Base-by-base conservation (phyloP, 2,329 filamentous ascomycete species). In the Penicillium fuscoglaucum region DNA sequence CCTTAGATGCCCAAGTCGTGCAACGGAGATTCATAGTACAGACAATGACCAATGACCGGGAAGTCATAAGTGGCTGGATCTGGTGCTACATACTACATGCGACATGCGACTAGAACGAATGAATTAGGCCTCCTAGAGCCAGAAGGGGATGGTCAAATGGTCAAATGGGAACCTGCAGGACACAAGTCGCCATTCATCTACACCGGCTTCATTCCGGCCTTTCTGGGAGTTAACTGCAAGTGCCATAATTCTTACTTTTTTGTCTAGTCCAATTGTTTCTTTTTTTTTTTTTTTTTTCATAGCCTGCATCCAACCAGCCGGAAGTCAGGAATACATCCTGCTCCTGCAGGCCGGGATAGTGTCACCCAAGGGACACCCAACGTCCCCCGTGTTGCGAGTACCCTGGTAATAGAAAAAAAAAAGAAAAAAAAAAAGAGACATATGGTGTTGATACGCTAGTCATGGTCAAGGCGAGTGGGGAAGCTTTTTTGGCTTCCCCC, bases 21-120 rank as follows among this genome's bases (percentile, higher is more conserved):
- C 61, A 71, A 74, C 73, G 59, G 61, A 59, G 59, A 66, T 64
- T 60, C 66, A 68, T 62, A 63, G 60, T 65, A 65, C 65, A 66
- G 57, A 60, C 57, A 49, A 47, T 56, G 61, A 59, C 69, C 69
- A 71, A 73, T 72, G 62, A 69, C 21, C 60, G 61, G 59, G 60
- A 53, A 60, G 63, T 37, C 55, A 54, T 33, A 58, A 63, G 65
- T 63, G 61, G 65, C 64, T 69, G 66, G 56, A 71, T 67, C 63
- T 64, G 61, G 67, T 62, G 3, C 57, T 39, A 57, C 58, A 47
- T 35, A 29, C 41, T 47, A 47, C 29, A 47, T 24, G 19, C 45
- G 2, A 44, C 40, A 44, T 44, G 41, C 41, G 29, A 45, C 41
- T 44, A 60, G 29, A 39, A 45, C 40, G 46, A 48, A 60, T 55